These are phyloP conservation scores for Leccinum pachyderme DNA, from an alignment of 1,284 basidiomycete genomes.

Conservation along the genomic window DNA sequence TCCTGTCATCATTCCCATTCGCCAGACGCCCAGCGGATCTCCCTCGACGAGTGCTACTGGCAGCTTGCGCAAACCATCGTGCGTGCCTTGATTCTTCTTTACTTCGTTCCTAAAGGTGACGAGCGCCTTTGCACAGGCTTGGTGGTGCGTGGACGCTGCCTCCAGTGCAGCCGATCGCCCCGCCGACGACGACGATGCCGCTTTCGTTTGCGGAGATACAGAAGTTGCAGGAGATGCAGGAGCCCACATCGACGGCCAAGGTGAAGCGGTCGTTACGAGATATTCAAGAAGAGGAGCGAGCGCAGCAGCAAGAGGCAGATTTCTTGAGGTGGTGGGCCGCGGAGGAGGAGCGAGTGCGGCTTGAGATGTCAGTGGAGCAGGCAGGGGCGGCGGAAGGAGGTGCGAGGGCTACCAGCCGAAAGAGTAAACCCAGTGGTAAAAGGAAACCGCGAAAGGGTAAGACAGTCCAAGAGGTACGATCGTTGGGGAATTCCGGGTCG, in stretches of 20 bases:
- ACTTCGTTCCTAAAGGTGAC: background rate
- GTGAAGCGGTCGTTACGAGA: slow-evolving; percentile 69
- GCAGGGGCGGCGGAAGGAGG: background rate
- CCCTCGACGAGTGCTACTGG: slow-evolving; percentile 22
- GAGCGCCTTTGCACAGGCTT: slow-evolving; percentile 20
- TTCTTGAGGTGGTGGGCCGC: slow-evolving; percentile 86
- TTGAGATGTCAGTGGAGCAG: slow-evolving; percentile 10
- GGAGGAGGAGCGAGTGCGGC: slow-evolving; percentile 66
- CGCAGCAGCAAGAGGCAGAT: slow-evolving; percentile 73
- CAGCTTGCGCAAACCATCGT: slow-evolving; percentile 46
- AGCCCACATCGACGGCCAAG: slow-evolving; percentile 37
- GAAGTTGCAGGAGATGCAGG: slow-evolving; percentile 65
- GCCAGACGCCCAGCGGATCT: slow-evolving; percentile 37
- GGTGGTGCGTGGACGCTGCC: slow-evolving; percentile 55
- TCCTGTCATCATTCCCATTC: slow-evolving; percentile 57
- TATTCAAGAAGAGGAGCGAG: slow-evolving; percentile 81
- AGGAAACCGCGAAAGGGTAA: slow-evolving; percentile 9
- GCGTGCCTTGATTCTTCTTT: slow-evolving; percentile 28
- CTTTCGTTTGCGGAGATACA: slow-evolving; percentile 85
- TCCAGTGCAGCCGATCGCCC: slow-evolving; percentile 44
- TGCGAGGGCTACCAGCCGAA: background rate
- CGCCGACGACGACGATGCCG: slow-evolving; percentile 31
- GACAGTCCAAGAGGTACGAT: slow-evolving; percentile 1
- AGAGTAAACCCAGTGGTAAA: slow-evolving; percentile 1
- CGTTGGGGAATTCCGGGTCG: background rate